Base-by-base conservation (phyloP, 768 basidiomycete genomes). In the Albatrellus ellisii region DNA sequence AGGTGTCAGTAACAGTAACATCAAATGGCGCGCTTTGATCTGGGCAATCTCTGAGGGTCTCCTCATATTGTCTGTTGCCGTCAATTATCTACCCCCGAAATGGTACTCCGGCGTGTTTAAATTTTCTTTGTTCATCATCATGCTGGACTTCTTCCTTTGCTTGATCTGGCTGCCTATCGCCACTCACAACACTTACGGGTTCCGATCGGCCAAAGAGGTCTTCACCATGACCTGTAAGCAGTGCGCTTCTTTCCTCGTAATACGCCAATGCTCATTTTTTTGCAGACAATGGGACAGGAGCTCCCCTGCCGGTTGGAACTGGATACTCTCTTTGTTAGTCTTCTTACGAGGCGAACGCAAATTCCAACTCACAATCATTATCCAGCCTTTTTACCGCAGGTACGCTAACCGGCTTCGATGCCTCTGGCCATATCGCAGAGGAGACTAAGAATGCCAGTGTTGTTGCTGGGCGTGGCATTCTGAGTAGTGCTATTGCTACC, bases 121-220 rank as follows among this genome's bases (percentile, higher is more conserved):
- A 49, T 68, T 85, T 49, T 78, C 85, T 0, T 63, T 88, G 32
- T 68, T 55, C 11, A 55, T 92, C 36, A 80, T 90, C 58, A 75
- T 86, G 68, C 60, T 90, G 38, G 90, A 94, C 63, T 90, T 91
- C 60, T 66, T 89, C 56, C 72, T 92, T 15, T 88, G 84, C 56
- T 56, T 87, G 38, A 85, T 90, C 50, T 94, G 90, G 90, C 72
- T 95, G 28, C 91, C 91, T 0, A 86, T 95, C 39, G 88, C 86
- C 0, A 91, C 89, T 3, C 79, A 79, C 4, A 79, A 69, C 51
- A 89, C 89, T 0, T 95, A 92, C 49, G 91, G 90, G 8, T 89
- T 95, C 62, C 74, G 88, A 35, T 70, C 75, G 11, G 82, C 85
- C 0, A 72, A 75, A 26, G 87, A 89, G 26, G 89, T 87, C 8